A percentile compares a stretch with the other conserved stretches of the same genome.
These are phyloP conservation scores for Suillus brevipes DNA, from an alignment of 768 basidiomycete genomes.

Conservation along the genomic window DNA sequence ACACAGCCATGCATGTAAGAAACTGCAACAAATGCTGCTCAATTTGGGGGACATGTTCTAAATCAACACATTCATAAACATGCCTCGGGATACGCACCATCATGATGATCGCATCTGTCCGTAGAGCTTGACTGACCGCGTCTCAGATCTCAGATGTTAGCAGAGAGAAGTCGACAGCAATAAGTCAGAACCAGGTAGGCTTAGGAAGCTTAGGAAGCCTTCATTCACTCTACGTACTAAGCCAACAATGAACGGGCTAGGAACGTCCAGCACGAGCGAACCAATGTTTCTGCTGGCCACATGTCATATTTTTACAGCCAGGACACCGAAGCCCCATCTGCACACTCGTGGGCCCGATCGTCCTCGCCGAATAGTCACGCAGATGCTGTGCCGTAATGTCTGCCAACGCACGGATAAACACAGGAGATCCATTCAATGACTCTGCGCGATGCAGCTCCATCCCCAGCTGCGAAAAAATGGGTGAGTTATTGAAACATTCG, in stretches of 20 bases:
- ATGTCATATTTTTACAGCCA: constrained; percentile 88
- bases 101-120: too few relatives aligned
- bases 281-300: constrained; percentile 86
- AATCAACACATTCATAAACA: too few relatives aligned
- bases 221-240: background rate
- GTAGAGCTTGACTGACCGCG: too few relatives aligned
- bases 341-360: constrained; percentile 60
- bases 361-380: constrained; percentile 56
- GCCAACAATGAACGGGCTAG: constrained; percentile 20
- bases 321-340: constrained; percentile 91
- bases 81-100: too few relatives aligned
- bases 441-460: constrained; percentile 87
- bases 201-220: background rate
- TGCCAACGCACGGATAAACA: constrained; percentile 92
- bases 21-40: too few relatives aligned
- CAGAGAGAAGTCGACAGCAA: background rate
- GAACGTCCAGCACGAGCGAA: constrained; percentile 72
- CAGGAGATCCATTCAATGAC: constrained; percentile 92
- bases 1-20: too few relatives aligned
- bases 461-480: constrained; percentile 60
- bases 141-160: too few relatives aligned
- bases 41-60: too few relatives aligned
- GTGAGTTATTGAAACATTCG: background rate
- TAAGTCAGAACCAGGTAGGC: background rate
- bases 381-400: constrained; percentile 87